phyloP scores from a whole-genome alignment of 768 basidiomycete genomes.

The Termitomyces sp. region DNA sequence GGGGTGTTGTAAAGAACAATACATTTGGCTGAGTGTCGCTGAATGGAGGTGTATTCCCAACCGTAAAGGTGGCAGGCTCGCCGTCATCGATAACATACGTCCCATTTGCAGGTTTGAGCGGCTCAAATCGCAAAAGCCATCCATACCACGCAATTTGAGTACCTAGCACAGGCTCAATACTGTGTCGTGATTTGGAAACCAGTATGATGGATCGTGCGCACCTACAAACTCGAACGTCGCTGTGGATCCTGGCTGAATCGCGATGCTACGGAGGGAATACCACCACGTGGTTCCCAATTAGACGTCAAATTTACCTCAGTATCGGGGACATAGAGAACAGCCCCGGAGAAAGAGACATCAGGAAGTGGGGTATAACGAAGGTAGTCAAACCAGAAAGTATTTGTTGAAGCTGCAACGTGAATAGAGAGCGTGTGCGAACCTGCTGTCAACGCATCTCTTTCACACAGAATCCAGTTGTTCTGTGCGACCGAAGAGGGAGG shows the following conservation, averaged over 20 bases:
- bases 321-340: neutral
- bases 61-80: neutral
- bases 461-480: conserved; percentile 21
- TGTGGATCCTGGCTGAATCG: neutral
- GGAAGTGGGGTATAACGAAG: neutral
- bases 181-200: neutral
- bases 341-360: neutral
- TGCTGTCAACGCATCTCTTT: conserved; percentile 10
- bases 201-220: neutral
- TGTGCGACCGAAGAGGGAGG: neutral
- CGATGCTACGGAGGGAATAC: neutral
- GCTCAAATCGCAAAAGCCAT: neutral
- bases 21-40: neutral
- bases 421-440: conserved; percentile 20
- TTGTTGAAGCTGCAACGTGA: neutral
- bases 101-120: neutral
- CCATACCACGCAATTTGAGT: neutral
- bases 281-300: neutral
- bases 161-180: neutral
- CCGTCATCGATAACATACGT: neutral
- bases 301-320: neutral
- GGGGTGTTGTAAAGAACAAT: neutral
- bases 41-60: neutral
- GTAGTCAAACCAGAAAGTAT: conserved; percentile 8
- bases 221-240: neutral